Percentiles rank a stretch among this genome's conserved stretches.
Evolutionary conservation across 306 rosid species (phyloP).

Genomic region (Prunus persica): DNA sequence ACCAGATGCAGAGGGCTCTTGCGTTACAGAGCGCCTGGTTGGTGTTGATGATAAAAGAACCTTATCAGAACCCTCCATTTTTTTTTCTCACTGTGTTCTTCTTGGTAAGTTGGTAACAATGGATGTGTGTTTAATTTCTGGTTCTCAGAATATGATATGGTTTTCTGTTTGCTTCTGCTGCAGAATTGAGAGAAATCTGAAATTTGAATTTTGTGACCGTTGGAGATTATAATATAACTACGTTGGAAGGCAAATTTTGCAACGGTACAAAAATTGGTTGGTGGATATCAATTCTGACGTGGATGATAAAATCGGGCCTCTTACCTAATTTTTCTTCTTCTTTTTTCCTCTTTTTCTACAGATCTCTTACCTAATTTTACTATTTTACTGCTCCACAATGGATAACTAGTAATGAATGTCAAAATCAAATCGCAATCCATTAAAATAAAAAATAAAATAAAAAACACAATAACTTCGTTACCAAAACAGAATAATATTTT

Average conservation of each 20-base stretch:
- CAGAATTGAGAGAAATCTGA: constrained; percentile 1
- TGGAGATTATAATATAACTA: neutral
- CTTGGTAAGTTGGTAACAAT: neutral
- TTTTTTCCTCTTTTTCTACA: no score
- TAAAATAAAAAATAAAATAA: no score
- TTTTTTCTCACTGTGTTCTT: neutral
- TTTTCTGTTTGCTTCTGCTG: no score
- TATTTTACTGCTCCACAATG: no score
- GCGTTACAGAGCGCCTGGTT: constrained; percentile 5
- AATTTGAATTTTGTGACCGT: constrained; percentile 2
- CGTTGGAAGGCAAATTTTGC: constrained; percentile 12
- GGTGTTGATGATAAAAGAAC: constrained; percentile 10
- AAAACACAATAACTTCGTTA: neutral
- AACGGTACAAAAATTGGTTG: constrained; percentile 1
- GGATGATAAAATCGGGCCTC: neutral
- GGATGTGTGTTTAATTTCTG: neutral
- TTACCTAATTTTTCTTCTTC: no score
- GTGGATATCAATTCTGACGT: neutral
- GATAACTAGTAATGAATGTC: no score
- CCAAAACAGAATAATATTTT: no score
- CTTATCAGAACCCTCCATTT: constrained; percentile 14
- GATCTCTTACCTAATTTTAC: no score
- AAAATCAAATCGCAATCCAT: neutral
- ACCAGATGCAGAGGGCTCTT: constrained; percentile 14
- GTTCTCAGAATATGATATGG: neutral